These are phyloP conservation scores for Vigna radiata DNA, from an alignment of 306 rosid species.

Conservation along the genomic window DNA sequence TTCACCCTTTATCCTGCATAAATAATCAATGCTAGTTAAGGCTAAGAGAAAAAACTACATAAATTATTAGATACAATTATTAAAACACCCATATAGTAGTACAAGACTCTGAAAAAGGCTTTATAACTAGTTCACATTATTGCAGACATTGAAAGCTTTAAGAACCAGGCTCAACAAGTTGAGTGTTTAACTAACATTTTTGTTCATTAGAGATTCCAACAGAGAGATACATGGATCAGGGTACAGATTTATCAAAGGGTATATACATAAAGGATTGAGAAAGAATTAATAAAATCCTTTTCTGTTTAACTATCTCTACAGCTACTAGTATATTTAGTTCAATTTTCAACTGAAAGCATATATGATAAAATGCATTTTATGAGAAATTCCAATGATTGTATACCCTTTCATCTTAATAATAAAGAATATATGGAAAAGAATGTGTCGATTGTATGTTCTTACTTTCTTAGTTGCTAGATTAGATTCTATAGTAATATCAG, in stretches of 20 bases:
- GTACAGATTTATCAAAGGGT: background rate
- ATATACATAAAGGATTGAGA: background rate
- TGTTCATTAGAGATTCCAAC: constrained; percentile 1
- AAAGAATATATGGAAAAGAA: background rate
- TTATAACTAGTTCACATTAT: background rate
- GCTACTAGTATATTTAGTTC: background rate
- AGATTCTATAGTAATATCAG: constrained; percentile 22
- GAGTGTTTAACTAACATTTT: background rate
- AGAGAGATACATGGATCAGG: background rate
- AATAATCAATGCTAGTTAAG: constrained; percentile 7
- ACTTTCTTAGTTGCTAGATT: constrained; percentile 5
- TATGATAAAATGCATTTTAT: background rate
- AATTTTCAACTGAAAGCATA: constrained; percentile 7
- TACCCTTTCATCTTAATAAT: background rate
- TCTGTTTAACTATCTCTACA: background rate
- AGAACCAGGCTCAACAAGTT: background rate
- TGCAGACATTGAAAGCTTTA: background rate
- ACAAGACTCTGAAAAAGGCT: constrained; percentile 1
- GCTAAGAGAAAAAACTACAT: background rate
- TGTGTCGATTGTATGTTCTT: background rate
- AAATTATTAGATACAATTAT: background rate
- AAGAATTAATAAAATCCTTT: background rate
- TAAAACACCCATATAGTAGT: background rate
- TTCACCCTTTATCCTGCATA: constrained; percentile 61
- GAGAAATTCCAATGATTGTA: background rate